Percentiles rank a stretch among this genome's conserved stretches.
Conservation (phyloP, 228 moss, liverwort and hornwort species). For the Sphagnum fallax region DNA sequence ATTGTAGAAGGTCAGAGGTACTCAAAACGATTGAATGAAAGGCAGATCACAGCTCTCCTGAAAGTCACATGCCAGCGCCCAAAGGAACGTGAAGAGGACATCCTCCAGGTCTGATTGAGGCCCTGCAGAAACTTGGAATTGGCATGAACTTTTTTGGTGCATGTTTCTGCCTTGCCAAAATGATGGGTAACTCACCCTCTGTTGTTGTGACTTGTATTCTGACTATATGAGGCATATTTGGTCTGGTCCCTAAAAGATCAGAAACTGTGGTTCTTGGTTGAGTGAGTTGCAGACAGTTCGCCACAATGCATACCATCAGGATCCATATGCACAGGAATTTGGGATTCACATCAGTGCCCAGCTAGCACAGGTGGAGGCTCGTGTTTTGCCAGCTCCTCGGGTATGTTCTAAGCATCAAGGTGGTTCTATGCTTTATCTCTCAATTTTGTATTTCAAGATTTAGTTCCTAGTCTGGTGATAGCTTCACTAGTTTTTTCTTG, state of each 20-base stretch:
- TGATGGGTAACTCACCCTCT: no score
- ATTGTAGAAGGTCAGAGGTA: slow-evolving; percentile 94
- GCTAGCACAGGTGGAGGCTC: slow-evolving; percentile 88
- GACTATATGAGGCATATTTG: no score
- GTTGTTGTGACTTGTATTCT: no score
- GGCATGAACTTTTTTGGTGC: no score
- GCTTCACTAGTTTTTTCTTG: no score
- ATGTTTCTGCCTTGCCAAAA: no score
- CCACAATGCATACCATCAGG: slow-evolving; percentile 82
- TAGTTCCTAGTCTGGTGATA: no score
- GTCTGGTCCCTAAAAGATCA: no score
- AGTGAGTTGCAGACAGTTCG: slow-evolving; percentile 43
- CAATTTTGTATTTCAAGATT: no score
- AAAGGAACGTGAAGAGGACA: slow-evolving; percentile 65
- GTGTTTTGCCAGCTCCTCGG: slow-evolving; percentile 86
- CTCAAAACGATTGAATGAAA: slow-evolving; percentile 81
- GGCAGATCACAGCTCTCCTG: slow-evolving; percentile 83
- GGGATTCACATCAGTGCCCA: slow-evolving; percentile 85
- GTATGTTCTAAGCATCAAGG: slow-evolving; percentile 16
- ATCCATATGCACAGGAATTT: slow-evolving; percentile 92
- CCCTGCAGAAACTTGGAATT: no score
- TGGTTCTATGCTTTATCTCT: no score
- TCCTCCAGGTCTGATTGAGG: slow-evolving; percentile 26
- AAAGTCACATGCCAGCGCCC: slow-evolving; percentile 94
- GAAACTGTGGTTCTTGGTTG: not conserved